Base-by-base conservation (phyloP, 1,284 basidiomycete species). In the Lignosus rhinocerotis region DNA sequence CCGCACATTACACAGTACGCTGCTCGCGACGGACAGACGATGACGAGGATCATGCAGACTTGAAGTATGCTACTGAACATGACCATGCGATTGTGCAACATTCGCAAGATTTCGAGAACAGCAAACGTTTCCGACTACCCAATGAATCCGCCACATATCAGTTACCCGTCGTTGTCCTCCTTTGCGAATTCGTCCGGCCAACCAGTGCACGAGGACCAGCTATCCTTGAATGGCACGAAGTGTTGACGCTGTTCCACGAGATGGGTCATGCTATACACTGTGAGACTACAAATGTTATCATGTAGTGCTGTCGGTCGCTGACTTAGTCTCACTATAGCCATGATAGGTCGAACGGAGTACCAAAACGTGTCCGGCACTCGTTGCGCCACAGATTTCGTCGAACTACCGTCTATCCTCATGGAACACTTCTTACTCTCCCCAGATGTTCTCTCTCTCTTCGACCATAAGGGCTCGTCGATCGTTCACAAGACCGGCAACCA, bases 181-280 rank as follows among this genome's bases (percentile, higher is more conserved):
- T 96, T 16, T 97, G 93, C 67, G 95, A 96, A 69, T 98, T 98
- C 69, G 77, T 85, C 14, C 80, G 80, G 21, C 90, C 92, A 12
- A 80, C 81, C 0, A 64, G 82, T 12, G 77, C 80, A n/a, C 75
- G 78, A 34, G 88, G 87, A 1, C 82, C 93, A 2, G 88, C 92
- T 0, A 76, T 90, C 42, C 75, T 99, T 30, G 88, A 90, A 58
- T 99, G 96, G 96, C 89, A 93, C 68, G 95, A 99, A 68, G 92
- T 98, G 9, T 82, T 93, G 72, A 99, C 96, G 1, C 78, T 99
- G 19, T 98, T 97, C 75, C 96, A 99, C 69, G 96, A 99, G 75
- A 98, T 99, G 96, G 96, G 96, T 0, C 96, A 99, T 73, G 96
- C 97, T 1, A 94, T 99, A 83, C 96, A 99, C 72, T 99, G n/a